These are phyloP conservation scores for Didymellaceae sp. DNA, from an alignment of 2,329 filamentous ascomycete genomes.

Conservation along the genomic window DNA sequence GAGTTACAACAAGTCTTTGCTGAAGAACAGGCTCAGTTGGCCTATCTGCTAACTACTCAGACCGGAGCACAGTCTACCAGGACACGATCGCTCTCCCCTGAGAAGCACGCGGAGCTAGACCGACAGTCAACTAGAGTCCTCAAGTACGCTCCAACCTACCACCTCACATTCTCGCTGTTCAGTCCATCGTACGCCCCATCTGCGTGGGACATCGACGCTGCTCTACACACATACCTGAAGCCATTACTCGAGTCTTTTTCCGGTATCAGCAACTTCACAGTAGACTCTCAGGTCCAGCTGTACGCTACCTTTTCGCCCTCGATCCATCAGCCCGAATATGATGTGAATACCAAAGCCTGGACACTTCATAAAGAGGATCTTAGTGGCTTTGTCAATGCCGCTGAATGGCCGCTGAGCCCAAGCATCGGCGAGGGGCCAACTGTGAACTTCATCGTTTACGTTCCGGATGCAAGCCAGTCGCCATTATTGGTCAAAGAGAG, in stretches of 20 bases:
- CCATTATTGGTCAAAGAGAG: conserved; percentile 67
- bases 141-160: conserved; percentile 92
- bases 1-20: conserved; percentile 79
- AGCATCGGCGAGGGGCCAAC: conserved; percentile 93
- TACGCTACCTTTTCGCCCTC: conserved; percentile 76
- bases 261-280: conserved; percentile 90
- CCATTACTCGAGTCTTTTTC: conserved; percentile 81
- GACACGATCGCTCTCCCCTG: conserved; percentile 59
- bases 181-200: conserved; percentile 79
- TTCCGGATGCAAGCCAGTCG: conserved; percentile 71
- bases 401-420: conserved; percentile 94
- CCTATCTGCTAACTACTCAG: conserved; percentile 52
- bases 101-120: conserved; percentile 60
- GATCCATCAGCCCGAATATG: conserved; percentile 63
- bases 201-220: conserved; percentile 87
- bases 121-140: conserved; percentile 80
- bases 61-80: conserved; percentile 52
- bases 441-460: conserved; percentile 93
- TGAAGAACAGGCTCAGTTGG: conserved; percentile 86
- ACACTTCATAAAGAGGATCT: conserved; percentile 82
- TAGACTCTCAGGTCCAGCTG: conserved; percentile 94
- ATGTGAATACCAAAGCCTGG: conserved; percentile 64
- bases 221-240: conserved; percentile 79
- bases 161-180: conserved; percentile 94
- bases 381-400: conserved; percentile 94